Conservation (phyloP, 2,329 filamentous ascomycete species). For the Thielaviopsis populi region DNA sequence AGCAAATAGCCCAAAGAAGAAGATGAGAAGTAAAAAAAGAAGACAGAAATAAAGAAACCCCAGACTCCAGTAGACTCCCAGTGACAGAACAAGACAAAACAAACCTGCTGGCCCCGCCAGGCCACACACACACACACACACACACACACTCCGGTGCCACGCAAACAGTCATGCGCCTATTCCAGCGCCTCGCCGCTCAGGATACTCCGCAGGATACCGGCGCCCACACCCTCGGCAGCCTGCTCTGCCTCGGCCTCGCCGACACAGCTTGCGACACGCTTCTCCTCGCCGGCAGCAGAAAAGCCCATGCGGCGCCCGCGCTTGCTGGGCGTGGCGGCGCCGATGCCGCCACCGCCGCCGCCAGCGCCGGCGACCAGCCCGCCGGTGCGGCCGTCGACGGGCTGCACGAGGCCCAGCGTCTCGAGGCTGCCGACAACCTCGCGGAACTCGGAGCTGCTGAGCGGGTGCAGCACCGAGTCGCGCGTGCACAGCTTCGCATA, state of each 20-base stretch:
- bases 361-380: constrained; percentile 37
- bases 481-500: constrained; percentile 72
- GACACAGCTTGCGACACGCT: constrained; percentile 61
- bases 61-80: not conserved
- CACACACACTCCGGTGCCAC: not conserved
- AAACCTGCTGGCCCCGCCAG: not conserved
- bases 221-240: constrained; percentile 48
- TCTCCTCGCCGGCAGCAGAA: constrained; percentile 50
- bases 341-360: too few species aligned
- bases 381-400: constrained; percentile 53
- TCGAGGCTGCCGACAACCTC: constrained; percentile 85
- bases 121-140: not conserved
- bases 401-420: constrained; percentile 65
- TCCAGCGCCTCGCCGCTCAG: constrained; percentile 44
- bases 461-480: constrained; percentile 76
- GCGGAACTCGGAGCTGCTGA: constrained; percentile 83
- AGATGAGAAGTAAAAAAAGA: not conserved
- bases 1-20: not conserved
- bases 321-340: constrained; percentile 54
- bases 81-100: not conserved
- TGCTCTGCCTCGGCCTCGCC: constrained; percentile 64
- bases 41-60: not conserved
- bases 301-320: constrained; percentile 44
- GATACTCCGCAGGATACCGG: constrained; percentile 47
- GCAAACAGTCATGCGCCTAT: too few species aligned